A percentile compares a stretch with the other conserved stretches of the same genome.
phyloP scores from a whole-genome alignment of 2,329 filamentous ascomycete species.

The Fusarium illudens region DNA sequence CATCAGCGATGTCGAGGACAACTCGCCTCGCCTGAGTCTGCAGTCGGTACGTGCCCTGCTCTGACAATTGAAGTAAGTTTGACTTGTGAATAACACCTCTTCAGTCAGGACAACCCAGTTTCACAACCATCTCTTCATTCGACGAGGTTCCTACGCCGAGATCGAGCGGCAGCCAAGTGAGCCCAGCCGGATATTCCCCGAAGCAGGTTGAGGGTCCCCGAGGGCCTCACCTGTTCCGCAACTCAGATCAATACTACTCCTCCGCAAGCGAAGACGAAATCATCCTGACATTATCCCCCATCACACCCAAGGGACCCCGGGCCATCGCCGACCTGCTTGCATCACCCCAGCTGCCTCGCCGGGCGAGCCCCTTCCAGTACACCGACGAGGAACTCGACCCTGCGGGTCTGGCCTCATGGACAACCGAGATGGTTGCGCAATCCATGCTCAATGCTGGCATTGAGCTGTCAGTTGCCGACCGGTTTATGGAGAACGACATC shows the following conservation, averaged over 20 bases:
- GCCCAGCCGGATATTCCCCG: constrained; percentile 67
- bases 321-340: constrained; percentile 41
- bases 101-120: constrained; percentile 76
- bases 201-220: constrained; percentile 80
- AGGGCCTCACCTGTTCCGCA: constrained; percentile 87
- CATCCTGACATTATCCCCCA: constrained; percentile 74
- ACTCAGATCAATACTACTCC: constrained; percentile 58
- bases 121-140: constrained; percentile 87
- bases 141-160: constrained; percentile 84
- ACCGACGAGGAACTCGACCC: constrained; percentile 66
- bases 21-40: constrained; percentile 72
- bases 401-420: constrained; percentile 70
- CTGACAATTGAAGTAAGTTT: neutral
- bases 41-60: constrained; percentile 69
- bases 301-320: constrained; percentile 70
- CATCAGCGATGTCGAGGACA: constrained; percentile 68
- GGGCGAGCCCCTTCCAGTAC: constrained; percentile 64
- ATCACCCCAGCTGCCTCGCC: constrained; percentile 42
- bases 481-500: constrained; percentile 92
- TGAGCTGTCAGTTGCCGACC: constrained; percentile 78
- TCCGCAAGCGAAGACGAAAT: constrained; percentile 55
- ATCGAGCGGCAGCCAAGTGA: constrained; percentile 67
- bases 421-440: constrained; percentile 78
- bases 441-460: constrained; percentile 89
- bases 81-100: constrained; percentile 22